Evolutionary conservation across 768 basidiomycete genomes (phyloP), one percentile per base, ranked within the genome.

Genomic region (Boletus vermiculosoides): DNA sequence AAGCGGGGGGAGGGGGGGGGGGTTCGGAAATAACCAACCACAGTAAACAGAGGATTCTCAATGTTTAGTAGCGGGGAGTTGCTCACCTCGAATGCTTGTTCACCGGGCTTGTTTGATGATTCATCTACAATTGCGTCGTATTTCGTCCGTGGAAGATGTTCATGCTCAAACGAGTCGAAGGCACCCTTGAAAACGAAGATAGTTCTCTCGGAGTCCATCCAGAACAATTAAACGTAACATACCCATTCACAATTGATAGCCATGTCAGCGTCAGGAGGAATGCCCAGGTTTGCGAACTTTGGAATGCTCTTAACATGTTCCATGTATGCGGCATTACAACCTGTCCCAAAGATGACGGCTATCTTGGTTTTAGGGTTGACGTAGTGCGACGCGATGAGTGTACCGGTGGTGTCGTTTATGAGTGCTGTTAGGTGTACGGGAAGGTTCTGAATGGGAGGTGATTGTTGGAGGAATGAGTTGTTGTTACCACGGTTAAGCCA

Each of bases 301-400:
- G 89, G 83, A 48, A 98, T 94, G 64, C 88, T 84, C 41, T 78
- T 80, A 16, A 93, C 83, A 55, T 86, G 84, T 70, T 99, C 96
- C 92, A 97, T 95, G 69, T 98, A 98, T 7, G 96, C 96, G 0
- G 96, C 96, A 70, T 98, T 98, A 71, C 95, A 98, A 0, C 97
- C 97, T 8, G 97, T 99, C 39, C 97, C 97, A 66, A 98, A 96
- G 66, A 99, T 98, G 67, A 90, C 88, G 1, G 93, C 97, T 64
- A 98, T 95, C 70, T 90, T 91, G 39, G 96, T 95, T 64, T 69
- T 77, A 0, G 93, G 89, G 69, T 92, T 92, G 60, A 98, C 94
- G 64, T 99, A 99, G 74, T 91, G 87, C 1, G 95, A 97, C 12
- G 97, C 97, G 65, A 99, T 94, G 28, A 99, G 83, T 2, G 96